Percentiles rank a stretch among this genome's conserved stretches.
These are phyloP conservation scores for Lasiodiplodia gonubiensis DNA, from an alignment of 2,329 filamentous ascomycete genomes.

Conservation along the genomic window DNA sequence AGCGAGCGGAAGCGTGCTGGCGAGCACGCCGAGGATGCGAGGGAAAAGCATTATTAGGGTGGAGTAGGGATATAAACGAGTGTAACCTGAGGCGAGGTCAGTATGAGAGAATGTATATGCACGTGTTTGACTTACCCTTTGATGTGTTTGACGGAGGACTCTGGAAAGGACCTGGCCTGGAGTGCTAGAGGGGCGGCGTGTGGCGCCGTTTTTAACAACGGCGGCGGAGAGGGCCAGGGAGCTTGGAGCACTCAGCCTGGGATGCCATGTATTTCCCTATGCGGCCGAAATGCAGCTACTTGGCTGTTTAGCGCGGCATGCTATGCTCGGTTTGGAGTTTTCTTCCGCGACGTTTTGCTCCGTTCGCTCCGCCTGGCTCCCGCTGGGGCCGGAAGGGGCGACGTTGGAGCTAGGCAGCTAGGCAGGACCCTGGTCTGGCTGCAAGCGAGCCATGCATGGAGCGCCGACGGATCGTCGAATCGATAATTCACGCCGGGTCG, in stretches of 20 bases:
- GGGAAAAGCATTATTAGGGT: slow-evolving; percentile 15
- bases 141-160: slow-evolving; percentile 3
- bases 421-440: neutral
- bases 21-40: slow-evolving; percentile 8
- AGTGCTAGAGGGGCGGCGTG: neutral
- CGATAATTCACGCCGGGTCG: slow-evolving; percentile 12
- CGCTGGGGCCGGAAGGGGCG: neutral
- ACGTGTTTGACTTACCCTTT: neutral
- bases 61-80: neutral
- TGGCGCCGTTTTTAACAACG: slow-evolving; percentile 3
- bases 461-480: slow-evolving; percentile 21
- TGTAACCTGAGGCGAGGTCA: neutral
- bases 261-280: neutral
- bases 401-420: neutral
- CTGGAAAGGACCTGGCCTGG: slow-evolving; percentile 5
- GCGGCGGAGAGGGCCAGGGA: neutral
- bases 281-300: neutral
- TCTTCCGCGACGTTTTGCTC: slow-evolving; percentile 4
- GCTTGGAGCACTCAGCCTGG: neutral
- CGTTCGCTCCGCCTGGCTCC: neutral
- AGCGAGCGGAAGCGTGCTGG: slow-evolving; percentile 1
- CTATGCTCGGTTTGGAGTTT: neutral
- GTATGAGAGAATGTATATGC: neutral
- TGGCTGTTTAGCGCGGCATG: neutral
- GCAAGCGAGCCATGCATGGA: neutral